These are phyloP conservation scores for Plasmopara viticola DNA, from an alignment of 352 stramenopile species.

Conservation along the genomic window DNA sequence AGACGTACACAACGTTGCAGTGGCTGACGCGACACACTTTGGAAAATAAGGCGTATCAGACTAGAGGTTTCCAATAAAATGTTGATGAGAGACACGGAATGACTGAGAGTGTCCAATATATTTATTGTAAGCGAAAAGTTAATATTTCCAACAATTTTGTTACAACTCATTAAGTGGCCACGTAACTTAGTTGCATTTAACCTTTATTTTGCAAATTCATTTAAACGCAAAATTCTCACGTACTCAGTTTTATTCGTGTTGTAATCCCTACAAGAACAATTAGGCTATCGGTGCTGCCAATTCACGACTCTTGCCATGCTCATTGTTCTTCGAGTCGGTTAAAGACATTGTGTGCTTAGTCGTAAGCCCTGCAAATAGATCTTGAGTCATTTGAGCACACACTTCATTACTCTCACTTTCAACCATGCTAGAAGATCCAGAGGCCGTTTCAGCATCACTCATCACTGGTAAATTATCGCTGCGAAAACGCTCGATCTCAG, in stretches of 20 bases:
- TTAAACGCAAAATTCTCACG: neutral
- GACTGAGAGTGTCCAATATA: no score
- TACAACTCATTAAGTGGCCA: no score
- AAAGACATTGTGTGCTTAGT: constrained; percentile 16
- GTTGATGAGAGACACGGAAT: no score
- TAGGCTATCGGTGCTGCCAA: constrained; percentile 1
- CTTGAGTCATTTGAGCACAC: constrained; percentile 10
- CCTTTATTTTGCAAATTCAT: no score
- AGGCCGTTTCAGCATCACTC: constrained; percentile 16
- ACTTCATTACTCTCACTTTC: constrained; percentile 12
- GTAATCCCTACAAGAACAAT: constrained; percentile 5
- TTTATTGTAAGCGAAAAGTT: no score
- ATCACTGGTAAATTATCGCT: constrained; percentile 17
- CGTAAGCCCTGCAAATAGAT: constrained; percentile 33
- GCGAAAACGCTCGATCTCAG: constrained; percentile 14
- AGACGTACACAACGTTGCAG: neutral
- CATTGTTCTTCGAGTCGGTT: constrained; percentile 7
- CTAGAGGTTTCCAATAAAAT: no score
- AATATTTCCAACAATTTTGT: no score
- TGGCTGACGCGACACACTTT: neutral
- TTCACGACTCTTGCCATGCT: constrained; percentile 1
- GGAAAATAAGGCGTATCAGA: no score
- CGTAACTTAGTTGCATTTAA: no score
- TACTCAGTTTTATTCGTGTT: neutral
- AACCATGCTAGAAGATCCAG: neutral